Evolutionary conservation across 2,329 filamentous ascomycete species (phyloP).

Genomic region (Parafenestella ontariensis): DNA sequence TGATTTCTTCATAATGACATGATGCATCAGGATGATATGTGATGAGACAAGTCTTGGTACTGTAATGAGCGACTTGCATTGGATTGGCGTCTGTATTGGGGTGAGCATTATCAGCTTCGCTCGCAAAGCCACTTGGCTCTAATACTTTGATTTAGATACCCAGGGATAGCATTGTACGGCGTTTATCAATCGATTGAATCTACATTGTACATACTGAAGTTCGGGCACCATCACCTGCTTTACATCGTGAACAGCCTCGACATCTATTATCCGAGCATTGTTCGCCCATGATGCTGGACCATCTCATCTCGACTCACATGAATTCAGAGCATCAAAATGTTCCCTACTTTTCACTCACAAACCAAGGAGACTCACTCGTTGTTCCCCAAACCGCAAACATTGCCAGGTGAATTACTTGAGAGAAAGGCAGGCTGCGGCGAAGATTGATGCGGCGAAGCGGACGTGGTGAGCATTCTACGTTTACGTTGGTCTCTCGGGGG

Average conservation of each 20-base stretch:
- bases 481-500: background rate
- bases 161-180: background rate
- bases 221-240: background rate
- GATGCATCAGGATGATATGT: background rate
- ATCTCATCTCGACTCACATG: background rate
- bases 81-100: background rate
- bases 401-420: background rate
- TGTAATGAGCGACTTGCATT: background rate
- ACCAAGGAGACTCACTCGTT: background rate
- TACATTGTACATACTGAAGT: background rate
- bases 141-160: background rate
- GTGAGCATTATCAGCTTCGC: background rate
- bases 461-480: too few relatives aligned
- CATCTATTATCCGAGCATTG: background rate
- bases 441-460: too few relatives aligned
- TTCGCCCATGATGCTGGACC: background rate
- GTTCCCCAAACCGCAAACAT: background rate
- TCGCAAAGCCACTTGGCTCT: background rate
- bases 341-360: background rate
- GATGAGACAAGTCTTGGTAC: background rate
- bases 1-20: background rate
- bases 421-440: background rate
- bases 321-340: background rate
- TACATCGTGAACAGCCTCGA: background rate
- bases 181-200: background rate